Base-by-base conservation (phyloP, 345 rosid species). In the Firmiana major region DNA sequence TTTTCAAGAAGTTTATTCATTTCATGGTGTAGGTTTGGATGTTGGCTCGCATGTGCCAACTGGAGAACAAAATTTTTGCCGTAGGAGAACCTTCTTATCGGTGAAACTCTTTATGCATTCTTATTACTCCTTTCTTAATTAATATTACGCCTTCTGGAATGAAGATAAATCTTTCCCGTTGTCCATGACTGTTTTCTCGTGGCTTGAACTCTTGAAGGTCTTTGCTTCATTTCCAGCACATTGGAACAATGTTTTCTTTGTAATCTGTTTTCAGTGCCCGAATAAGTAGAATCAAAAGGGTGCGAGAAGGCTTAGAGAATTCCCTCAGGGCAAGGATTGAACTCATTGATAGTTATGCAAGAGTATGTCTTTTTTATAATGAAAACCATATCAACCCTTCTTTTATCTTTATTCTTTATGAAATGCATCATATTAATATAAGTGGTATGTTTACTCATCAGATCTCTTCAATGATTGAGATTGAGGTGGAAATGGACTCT, bases 381-480 rank as follows among this genome's bases (percentile, higher is more conserved):
- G 71, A 80, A 77, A 65, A 75, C 75, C 42, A 24, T 8, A 36
- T 3, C 64, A 59, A 57, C 34, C 11, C 43, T n/a, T 54, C 26
- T 65, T 26, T 81, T 73, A 21, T 38, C 74, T 77, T 46, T 80
- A 51, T 34, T 65, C 19, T 36, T 21, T 48, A 42, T 48, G 42
- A 51, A 31, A 40, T 64, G 40, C n/a, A 19, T 64, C 46, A 75
- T 36, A n/a, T 71, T 51, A 62, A 74, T 11, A 28, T 24, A 26
- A 13, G 43, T 40, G 3, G 42, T 6, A 38, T 60, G 46, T 69
- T 78, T 34, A 48, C 64, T 74, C 58, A 38, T 55, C 87, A 96
- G 99, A 92, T 93, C 79, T 90, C 98, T 75, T 96, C 94, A n/a
- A 96, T 96, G 97, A 93, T 96, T 80, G 98, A 93, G 87, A 92